A percentile compares a stretch with the other conserved stretches of the same genome.
Evolutionary conservation across 2,329 filamentous ascomycete genomes (phyloP).

Genomic region (Meredithiella fracta): DNA sequence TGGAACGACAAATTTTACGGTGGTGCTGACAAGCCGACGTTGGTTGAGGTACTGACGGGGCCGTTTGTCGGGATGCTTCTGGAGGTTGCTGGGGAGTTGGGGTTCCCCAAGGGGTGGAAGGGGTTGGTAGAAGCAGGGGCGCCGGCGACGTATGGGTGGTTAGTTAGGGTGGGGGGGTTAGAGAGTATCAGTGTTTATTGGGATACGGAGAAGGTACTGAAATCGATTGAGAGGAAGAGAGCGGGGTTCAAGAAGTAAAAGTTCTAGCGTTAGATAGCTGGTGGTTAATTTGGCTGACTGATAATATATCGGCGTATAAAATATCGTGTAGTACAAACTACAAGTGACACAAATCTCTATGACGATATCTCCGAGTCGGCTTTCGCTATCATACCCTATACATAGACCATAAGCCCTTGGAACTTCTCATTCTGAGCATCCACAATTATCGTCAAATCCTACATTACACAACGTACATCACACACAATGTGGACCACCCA

Average conservation of each 20-base stretch:
- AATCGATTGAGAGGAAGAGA: not conserved
- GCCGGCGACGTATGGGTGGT: conserved; percentile 56
- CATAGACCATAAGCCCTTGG: no score
- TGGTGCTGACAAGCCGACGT: conserved; percentile 38
- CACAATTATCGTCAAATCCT: no score
- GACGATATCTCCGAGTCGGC: no score
- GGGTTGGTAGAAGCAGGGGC: conserved; percentile 33
- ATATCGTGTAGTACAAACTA: no score
- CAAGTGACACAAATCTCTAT: no score
- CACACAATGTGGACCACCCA: no score
- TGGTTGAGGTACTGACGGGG: conserved; percentile 49
- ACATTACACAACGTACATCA: no score
- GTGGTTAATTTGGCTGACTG: not conserved
- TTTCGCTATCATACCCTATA: no score
- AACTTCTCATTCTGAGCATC: no score
- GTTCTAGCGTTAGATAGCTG: no score
- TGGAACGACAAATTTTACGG: conserved; percentile 38
- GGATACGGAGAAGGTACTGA: conserved; percentile 1
- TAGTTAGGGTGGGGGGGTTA: conserved; percentile 39
- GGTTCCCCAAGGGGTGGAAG: conserved; percentile 34
- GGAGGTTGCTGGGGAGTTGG: conserved; percentile 33
- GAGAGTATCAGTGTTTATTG: conserved; percentile 39
- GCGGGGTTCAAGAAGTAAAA: not conserved
- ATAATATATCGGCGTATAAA: not conserved
- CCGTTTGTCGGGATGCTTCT: conserved; percentile 51